Base-by-base conservation (phyloP, 2,329 filamentous ascomycete genomes). In the Colletotrichum sp. region DNA sequence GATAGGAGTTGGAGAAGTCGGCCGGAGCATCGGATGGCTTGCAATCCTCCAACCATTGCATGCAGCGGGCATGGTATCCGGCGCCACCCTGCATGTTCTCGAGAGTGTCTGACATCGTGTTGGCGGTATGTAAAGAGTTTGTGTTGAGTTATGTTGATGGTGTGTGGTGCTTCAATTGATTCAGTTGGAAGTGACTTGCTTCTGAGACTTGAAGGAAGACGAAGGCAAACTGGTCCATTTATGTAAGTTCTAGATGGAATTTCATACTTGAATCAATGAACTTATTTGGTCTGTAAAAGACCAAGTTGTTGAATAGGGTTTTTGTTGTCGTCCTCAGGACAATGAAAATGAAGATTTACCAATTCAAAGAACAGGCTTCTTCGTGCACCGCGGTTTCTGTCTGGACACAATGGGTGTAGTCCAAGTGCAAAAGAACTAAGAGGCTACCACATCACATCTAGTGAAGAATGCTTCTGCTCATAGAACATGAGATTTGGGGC, bases 21-120 rank as follows among this genome's bases (percentile, higher is more conserved):
- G 8, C 39, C 9, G 57, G 36, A 8, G 39, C 34, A 18, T 49
- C 36, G 8, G 66, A 64, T 7, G 67, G 65, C n/a, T 66, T 57
- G 28, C 49, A 59, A 24, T 66, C 44, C 30, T 71, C 44, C 21
- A 65, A 32, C 24, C 49, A 49, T n/a, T 57, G 71, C 16, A 71
- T 55, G 6, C 34, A 49, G 12, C 67, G 71, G 18, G 21, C 62
- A 16, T 24, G 62, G 18, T 30, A 36, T 9, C 30, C 39, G 30
- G 39, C 39, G 28, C 21, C 39, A n/a, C 64, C 64, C 1, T 18
- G 10, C 39, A 39, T 52, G 32, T n/a, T 44, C 10, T 26, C 34
- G 39, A n/a, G 13, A n/a, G 36, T 12, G 24, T 44, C 18, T 28
- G 36, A 24, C 64, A 67, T 67, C 10, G 44, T 52, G n/a, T 12